Evolutionary conservation across 768 basidiomycete species (phyloP).

Genomic region (Lactarius pseudohatsudake): DNA sequence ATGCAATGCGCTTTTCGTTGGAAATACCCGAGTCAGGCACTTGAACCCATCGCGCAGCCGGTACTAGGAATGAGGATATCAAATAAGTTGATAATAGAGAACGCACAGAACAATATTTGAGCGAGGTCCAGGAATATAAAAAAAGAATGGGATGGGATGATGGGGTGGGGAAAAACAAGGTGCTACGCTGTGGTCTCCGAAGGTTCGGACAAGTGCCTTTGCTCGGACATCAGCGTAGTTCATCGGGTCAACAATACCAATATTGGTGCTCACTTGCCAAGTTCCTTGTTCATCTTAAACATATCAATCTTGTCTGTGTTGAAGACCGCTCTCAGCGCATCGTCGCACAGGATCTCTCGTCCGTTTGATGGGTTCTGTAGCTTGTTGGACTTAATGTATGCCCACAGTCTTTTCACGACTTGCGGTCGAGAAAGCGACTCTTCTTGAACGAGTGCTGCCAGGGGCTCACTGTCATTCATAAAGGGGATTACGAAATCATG

Average conservation of each 20-base stretch:
- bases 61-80: conserved; percentile 22
- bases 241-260: not conserved
- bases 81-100: conserved; percentile 19
- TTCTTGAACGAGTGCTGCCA: conserved; percentile 66
- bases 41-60: conserved; percentile 9
- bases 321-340: conserved; percentile 69
- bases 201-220: conserved; percentile 27
- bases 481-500: conserved; percentile 14
- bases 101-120: not conserved
- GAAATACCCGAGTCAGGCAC: conserved; percentile 5
- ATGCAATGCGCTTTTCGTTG: conserved; percentile 16
- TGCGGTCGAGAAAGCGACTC: conserved; percentile 81
- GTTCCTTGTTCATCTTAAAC: conserved; percentile 93
- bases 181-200: conserved; percentile 25
- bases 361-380: conserved; percentile 85
- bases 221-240: conserved; percentile 4
- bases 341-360: conserved; percentile 85
- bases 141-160: not conserved
- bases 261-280: conserved; percentile 59
- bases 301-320: conserved; percentile 81
- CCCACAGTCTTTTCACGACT: conserved; percentile 89
- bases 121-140: not conserved
- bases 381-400: conserved; percentile 76
- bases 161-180: not conserved
- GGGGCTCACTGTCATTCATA: conserved; percentile 59